Evolutionary conservation across 345 rosid genomes (phyloP), one percentile per base, ranked within the genome.

Genomic region (Conringia planisiliqua): DNA sequence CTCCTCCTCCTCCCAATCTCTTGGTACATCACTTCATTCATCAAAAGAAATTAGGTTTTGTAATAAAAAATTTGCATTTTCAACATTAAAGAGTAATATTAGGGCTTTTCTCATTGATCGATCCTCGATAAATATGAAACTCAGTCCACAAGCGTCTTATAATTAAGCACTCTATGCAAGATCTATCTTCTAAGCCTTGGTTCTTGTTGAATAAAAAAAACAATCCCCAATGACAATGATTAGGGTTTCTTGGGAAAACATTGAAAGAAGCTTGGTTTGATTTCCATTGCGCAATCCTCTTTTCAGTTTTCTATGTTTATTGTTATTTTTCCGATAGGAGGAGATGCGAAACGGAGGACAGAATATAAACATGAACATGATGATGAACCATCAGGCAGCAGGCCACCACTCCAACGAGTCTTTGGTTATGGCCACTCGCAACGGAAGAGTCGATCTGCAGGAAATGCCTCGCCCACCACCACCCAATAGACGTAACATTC

Each of bases 401-500:
- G 84, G 55, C 60, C 78, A 89, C 6, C 77, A 79, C 78, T 78
- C 85, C 11, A 83, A 74, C 38, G 96, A 82, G 69, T 43, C 70
- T 39, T 66, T 72, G 71, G 73, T 64, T 2, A 22, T 82, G 40
- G 67, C 85, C 83, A 83, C 81, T 30, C 68, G 85, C 65, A 80
- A 78, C 36, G 96, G 90, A 70, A 68, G 73, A 51, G 67, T 60
- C 32, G 74, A 76, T 68, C 18, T 22, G 22, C 70, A 40, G 32
- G 91, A 85, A 74, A 81, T 88, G 78, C 86, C 91, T 38, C 84
- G 86, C 24, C 90, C 96, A 5, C 87, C 90, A 4, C 79, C 79
- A 5, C 79, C 81, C 61, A 94, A 94, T 78, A 81, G 91, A 88
- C 96, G 98, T 94, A 80, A 83, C 87, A 64, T 54, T 73, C 76